Conservation (phyloP, 441 rosid genomes). For the Aleurites moluccanus region DNA sequence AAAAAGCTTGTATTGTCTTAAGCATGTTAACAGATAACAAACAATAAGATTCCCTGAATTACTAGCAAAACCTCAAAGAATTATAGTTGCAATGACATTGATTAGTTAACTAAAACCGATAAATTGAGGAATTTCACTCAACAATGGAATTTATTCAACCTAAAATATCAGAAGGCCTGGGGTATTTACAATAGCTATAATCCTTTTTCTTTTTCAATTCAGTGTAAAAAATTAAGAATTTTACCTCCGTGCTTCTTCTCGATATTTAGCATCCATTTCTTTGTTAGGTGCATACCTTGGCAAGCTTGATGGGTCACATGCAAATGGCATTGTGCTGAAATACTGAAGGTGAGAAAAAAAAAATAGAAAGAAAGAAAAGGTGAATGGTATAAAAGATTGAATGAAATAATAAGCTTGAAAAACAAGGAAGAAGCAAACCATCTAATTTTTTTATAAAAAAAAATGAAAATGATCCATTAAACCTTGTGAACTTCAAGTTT, state of each 20-base stretch:
- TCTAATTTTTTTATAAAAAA: too few species aligned
- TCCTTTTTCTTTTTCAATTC: neutral
- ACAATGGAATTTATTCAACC: neutral
- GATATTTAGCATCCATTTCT: conserved; percentile 84
- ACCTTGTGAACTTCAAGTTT: neutral
- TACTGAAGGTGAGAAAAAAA: conserved; percentile 43
- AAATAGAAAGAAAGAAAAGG: neutral
- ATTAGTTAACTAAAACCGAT: too few species aligned
- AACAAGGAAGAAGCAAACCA: neutral
- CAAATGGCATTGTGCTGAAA: conserved; percentile 64
- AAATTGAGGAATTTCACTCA: neutral
- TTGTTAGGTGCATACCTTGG: conserved; percentile 90
- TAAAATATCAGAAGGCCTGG: neutral
- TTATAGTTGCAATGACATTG: neutral
- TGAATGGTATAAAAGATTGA: neutral
- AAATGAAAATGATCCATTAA: neutral
- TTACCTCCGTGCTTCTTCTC: conserved; percentile 78
- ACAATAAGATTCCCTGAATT: neutral
- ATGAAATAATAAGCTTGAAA: neutral
- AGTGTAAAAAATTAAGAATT: neutral
- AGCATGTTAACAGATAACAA: neutral
- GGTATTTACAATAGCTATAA: neutral
- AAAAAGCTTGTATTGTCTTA: neutral
- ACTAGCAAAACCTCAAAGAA: neutral
- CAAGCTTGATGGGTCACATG: conserved; percentile 84